These are phyloP conservation scores for Phaeosphaeria sp. DNA, from an alignment of 2,329 filamentous ascomycete species.

Conservation along the genomic window DNA sequence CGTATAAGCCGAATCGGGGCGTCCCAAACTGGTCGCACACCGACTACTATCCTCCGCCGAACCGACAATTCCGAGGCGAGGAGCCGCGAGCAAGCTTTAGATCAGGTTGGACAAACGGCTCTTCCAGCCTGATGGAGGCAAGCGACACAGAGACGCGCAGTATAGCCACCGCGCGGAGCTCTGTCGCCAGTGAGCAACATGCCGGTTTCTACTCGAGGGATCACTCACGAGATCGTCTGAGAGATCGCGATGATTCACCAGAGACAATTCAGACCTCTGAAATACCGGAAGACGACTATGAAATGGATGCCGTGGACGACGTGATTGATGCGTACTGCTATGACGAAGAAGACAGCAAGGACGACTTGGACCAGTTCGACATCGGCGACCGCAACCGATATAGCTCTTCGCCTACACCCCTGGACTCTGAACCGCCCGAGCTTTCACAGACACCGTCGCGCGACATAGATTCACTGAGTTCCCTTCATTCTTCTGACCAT, in stretches of 20 bases:
- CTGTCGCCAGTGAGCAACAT: constrained; percentile 64
- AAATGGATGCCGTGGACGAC: constrained; percentile 65
- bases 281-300: constrained; percentile 40
- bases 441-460: constrained; percentile 38
- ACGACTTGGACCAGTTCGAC: constrained; percentile 15
- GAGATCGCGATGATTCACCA: constrained; percentile 39
- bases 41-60: constrained; percentile 37
- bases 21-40: constrained; percentile 46
- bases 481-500: constrained; percentile 31
- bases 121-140: constrained; percentile 63
- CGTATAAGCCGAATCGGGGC: constrained; percentile 46
- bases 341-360: constrained; percentile 52
- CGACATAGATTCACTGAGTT: constrained; percentile 32
- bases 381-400: constrained; percentile 10
- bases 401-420: constrained; percentile 24
- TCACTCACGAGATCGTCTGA: constrained; percentile 31
- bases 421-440: constrained; percentile 32
- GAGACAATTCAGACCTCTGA: constrained; percentile 34
- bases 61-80: constrained; percentile 40
- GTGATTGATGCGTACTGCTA: constrained; percentile 67
- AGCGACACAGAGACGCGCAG: constrained; percentile 84
- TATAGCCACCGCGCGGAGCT: constrained; percentile 79
- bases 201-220: constrained; percentile 54
- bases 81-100: constrained; percentile 65
- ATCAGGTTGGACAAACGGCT: constrained; percentile 64